These are phyloP conservation scores for Combretum micranthum DNA, from an alignment of 345 rosid species.

Conservation along the genomic window DNA sequence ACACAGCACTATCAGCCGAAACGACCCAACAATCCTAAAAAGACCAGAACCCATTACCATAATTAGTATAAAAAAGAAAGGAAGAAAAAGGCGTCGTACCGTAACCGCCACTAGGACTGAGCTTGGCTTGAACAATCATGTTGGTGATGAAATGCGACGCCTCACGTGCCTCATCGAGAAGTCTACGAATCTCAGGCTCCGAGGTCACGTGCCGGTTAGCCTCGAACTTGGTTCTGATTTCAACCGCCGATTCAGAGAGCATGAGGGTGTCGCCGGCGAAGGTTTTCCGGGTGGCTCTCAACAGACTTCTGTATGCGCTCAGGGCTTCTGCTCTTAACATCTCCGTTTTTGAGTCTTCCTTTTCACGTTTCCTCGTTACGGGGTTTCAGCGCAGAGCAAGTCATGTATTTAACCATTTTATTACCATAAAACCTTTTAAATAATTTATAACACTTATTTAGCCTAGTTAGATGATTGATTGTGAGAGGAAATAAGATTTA, in stretches of 20 bases:
- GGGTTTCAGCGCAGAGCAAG: neutral
- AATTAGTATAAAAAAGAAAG: neutral
- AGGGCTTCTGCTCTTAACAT: constrained; percentile 49
- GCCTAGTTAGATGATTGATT: no score
- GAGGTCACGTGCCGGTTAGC: constrained; percentile 66
- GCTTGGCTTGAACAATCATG: constrained; percentile 91
- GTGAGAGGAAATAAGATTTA: no score
- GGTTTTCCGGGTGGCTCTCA: constrained; percentile 66
- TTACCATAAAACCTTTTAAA: no score
- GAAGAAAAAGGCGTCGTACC: constrained; percentile 25
- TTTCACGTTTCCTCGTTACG: neutral
- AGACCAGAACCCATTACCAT: neutral
- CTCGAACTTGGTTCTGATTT: constrained; percentile 73
- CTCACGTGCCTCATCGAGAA: constrained; percentile 81
- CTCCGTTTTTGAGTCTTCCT: neutral
- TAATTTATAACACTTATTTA: no score
- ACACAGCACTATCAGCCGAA: no score
- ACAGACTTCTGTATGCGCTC: constrained; percentile 60
- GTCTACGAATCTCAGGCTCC: constrained; percentile 51
- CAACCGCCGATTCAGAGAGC: constrained; percentile 64
- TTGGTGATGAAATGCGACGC: constrained; percentile 73
- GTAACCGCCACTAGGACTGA: constrained; percentile 77
- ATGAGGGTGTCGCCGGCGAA: constrained; percentile 69
- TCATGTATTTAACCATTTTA: no score
- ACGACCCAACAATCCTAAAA: neutral